Conservation (phyloP, 2,329 filamentous ascomycete genomes). For the Paecilomyces niveus region DNA sequence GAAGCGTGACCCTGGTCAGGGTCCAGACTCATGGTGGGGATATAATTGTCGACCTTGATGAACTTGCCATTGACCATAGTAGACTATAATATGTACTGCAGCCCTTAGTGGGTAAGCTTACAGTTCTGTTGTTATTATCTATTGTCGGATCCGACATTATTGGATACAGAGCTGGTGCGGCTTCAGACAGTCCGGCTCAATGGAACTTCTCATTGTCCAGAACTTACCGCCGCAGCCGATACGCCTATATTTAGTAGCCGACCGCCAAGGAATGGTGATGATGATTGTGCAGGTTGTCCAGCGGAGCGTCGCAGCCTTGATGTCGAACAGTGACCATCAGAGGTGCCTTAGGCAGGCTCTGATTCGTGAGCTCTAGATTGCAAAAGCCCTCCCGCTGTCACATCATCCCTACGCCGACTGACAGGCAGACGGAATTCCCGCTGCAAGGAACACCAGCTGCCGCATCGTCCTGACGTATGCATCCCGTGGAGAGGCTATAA, state of each 20-base stretch:
- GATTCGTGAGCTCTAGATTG: neutral
- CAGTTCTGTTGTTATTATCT: neutral
- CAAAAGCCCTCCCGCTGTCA: neutral
- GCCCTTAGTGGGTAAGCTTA: neutral
- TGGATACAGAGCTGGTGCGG: neutral
- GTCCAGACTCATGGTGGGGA: neutral
- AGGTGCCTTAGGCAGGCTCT: neutral
- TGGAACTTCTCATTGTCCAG: neutral
- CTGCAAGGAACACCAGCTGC: neutral
- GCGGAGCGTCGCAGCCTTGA: neutral
- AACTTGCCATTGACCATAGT: neutral
- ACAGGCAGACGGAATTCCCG: neutral
- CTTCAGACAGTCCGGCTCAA: neutral
- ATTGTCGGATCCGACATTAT: neutral
- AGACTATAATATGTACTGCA: neutral
- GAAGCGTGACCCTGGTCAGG: neutral
- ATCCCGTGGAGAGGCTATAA: neutral
- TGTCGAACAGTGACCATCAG: neutral
- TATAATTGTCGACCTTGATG: neutral
- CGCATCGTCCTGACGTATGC: neutral
- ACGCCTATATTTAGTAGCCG: neutral
- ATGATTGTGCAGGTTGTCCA: neutral
- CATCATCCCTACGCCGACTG: neutral
- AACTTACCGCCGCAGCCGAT: neutral
- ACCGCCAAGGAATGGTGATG: too few species aligned